These are phyloP conservation scores for Blastobotrys peoriensis DNA, from an alignment of 805 yeast species.

Conservation along the genomic window DNA sequence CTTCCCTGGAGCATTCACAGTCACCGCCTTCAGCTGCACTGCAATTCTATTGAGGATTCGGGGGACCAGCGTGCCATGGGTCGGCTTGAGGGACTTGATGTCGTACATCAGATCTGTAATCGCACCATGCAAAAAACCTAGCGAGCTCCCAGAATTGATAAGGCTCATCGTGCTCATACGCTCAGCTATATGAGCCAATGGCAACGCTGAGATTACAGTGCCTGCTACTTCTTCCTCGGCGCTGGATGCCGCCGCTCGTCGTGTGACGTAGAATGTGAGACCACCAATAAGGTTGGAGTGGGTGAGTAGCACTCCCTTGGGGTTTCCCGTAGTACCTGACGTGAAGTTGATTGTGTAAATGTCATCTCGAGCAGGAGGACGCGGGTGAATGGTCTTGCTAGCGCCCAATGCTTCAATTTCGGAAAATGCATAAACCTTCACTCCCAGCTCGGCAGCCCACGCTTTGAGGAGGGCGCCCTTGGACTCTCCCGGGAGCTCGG, in stretches of 20 bases:
- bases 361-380: conserved; percentile 48
- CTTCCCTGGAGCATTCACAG: conserved; percentile 39
- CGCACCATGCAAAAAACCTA: conserved; percentile 53
- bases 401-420: conserved; percentile 39
- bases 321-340: conserved; percentile 73
- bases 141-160: conserved; percentile 41
- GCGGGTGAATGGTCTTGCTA: conserved; percentile 40
- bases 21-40: conserved; percentile 49
- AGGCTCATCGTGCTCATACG: conserved; percentile 42
- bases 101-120: conserved; percentile 53
- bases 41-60: conserved; percentile 58
- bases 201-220: conserved; percentile 37
- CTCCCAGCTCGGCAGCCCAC: conserved; percentile 25
- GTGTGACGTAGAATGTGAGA: conserved; percentile 31
- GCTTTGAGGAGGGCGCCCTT: conserved; percentile 25
- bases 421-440: conserved; percentile 38
- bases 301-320: conserved; percentile 60
- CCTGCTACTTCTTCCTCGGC: conserved; percentile 10
- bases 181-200: conserved; percentile 55
- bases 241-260: conserved; percentile 4
- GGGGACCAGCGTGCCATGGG: conserved; percentile 53
- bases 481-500: conserved; percentile 24
- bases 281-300: conserved; percentile 49
- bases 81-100: conserved; percentile 49
- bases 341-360: conserved; percentile 65